Conservation (phyloP, 169 alveolate genomes). For the Eimeria praecox region DNA sequence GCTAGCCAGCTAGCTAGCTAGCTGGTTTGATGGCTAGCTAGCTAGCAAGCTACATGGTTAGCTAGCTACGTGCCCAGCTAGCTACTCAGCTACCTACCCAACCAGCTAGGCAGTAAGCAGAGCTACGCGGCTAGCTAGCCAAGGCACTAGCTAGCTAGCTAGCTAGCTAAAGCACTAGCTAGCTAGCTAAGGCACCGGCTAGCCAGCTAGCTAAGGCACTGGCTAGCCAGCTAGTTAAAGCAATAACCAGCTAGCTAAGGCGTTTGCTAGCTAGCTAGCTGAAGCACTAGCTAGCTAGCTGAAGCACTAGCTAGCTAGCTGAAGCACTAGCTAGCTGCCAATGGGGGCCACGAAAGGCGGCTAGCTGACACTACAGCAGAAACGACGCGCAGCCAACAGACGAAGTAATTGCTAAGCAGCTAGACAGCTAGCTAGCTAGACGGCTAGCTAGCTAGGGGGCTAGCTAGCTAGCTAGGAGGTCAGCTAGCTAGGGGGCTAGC, state of each 20-base stretch:
- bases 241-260: neutral
- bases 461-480: neutral
- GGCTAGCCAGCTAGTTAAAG: constrained; percentile 3
- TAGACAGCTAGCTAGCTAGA: no score
- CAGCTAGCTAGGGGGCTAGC: no score
- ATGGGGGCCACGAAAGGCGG: no score
- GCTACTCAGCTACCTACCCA: neutral
- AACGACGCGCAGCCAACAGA: no score
- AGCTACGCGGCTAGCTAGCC: neutral
- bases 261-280: no score
- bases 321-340: no score
- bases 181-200: neutral
- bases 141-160: neutral
- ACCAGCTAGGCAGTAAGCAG: neutral
- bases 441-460: neutral
- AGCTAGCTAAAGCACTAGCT: neutral
- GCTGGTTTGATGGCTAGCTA: no score
- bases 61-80: neutral
- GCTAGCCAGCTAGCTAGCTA: neutral
- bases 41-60: no score
- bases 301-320: no score
- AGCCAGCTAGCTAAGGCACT: neutral
- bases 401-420: no score
- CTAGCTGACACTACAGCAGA: no score
- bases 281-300: no score